Evolutionary conservation across 2,329 filamentous ascomycete genomes (phyloP).

Genomic region (Hymenoscyphus fraxineus): DNA sequence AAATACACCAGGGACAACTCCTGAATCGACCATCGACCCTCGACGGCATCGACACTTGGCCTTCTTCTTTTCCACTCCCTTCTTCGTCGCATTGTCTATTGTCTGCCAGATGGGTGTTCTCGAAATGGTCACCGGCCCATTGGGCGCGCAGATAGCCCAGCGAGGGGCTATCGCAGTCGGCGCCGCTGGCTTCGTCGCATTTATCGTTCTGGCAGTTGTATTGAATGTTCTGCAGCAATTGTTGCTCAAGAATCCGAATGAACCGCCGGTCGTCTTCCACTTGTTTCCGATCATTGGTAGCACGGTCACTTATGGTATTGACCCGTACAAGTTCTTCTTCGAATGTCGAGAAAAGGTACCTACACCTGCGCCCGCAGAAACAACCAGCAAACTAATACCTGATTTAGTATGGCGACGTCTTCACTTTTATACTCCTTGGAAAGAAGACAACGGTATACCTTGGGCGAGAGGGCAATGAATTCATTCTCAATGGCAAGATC

Average conservation of each 20-base stretch:
- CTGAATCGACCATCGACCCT: neutral
- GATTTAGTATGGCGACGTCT: conserved; percentile 75
- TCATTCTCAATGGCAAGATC: conserved; percentile 86
- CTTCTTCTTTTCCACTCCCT: neutral
- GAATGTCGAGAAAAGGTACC: conserved; percentile 67
- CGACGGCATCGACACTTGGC: neutral
- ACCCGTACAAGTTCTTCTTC: conserved; percentile 84
- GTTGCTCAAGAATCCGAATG: conserved; percentile 75
- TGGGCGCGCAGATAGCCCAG: conserved; percentile 31
- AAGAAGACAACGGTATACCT: conserved; percentile 86
- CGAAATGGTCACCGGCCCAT: conserved; percentile 27
- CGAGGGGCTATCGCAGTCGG: conserved; percentile 28
- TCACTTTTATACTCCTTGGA: conserved; percentile 83
- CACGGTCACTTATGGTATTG: conserved; percentile 91
- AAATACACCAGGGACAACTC: conserved; percentile 2
- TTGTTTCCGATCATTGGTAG: conserved; percentile 82
- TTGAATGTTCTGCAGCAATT: conserved; percentile 79
- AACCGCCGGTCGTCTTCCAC: conserved; percentile 77
- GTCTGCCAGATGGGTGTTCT: conserved; percentile 31
- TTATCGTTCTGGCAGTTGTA: conserved; percentile 57
- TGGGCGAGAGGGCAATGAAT: conserved; percentile 80
- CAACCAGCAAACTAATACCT: conserved; percentile 15
- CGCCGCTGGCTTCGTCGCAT: conserved; percentile 28
- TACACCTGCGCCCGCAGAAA: conserved; percentile 10
- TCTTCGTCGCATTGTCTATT: conserved; percentile 2